phyloP scores from a whole-genome alignment of 2,329 filamentous ascomycete species.

The Chaetoscypha palmicola region DNA sequence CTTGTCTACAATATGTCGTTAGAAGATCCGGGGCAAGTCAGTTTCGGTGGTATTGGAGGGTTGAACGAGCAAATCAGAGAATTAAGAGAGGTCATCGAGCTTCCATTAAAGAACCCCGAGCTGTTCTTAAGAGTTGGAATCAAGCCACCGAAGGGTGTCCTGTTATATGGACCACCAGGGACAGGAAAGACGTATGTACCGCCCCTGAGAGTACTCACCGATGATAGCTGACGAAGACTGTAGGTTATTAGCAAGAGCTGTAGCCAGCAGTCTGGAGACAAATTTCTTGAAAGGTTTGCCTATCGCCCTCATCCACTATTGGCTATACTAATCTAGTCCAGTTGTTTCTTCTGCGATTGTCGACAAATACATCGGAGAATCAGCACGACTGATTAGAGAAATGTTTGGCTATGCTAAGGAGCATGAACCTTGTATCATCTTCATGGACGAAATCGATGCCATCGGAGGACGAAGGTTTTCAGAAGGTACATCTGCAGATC shows the following conservation, averaged over 20 bases:
- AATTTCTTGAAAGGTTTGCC: conserved; percentile 89
- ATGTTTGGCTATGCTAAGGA: conserved; percentile 99
- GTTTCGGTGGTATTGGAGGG: conserved; percentile 94
- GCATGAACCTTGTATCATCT: conserved; percentile 99
- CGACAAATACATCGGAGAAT: conserved; percentile 99
- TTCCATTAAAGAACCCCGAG: conserved; percentile 97
- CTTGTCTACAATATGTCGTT: conserved; percentile 99
- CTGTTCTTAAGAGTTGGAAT: conserved; percentile 95
- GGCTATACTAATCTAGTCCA: conserved; percentile 33
- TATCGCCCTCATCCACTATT: conserved; percentile 7
- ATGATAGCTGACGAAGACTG: too few relatives aligned
- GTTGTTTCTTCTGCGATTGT: conserved; percentile 98
- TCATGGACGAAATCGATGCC: conserved; percentile 99
- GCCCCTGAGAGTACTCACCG: too few relatives aligned
- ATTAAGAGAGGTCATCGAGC: conserved; percentile 92
- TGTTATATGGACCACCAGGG: conserved; percentile 92
- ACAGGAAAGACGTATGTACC: conserved; percentile 98
- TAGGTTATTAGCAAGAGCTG: conserved; percentile 85
- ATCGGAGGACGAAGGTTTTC: conserved; percentile 96
- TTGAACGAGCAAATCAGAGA: conserved; percentile 98
- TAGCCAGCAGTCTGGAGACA: conserved; percentile 92
- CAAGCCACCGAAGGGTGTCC: conserved; percentile 95
- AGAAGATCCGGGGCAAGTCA: conserved; percentile 95
- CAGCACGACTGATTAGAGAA: conserved; percentile 90
- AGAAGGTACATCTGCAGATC: conserved; percentile 93